Conservation (phyloP, 371 early-diverging fungal species). For the Mortierella polycephala region DNA sequence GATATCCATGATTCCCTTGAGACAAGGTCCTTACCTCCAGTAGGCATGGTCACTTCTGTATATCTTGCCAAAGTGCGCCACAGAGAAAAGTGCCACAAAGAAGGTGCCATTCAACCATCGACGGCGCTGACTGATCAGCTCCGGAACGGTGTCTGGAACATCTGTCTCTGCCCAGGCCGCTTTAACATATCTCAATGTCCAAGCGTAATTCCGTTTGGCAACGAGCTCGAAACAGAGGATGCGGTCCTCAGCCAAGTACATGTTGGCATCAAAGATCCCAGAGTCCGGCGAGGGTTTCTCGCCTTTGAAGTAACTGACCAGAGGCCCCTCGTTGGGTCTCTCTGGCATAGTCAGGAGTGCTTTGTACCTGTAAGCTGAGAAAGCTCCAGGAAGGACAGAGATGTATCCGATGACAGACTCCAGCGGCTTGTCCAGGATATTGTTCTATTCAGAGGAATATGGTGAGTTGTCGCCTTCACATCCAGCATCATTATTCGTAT, state of each 20-base stretch:
- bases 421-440: slow-evolving; percentile 86
- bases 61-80: slow-evolving; percentile 82
- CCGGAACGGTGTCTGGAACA: slow-evolving; percentile 73
- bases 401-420: slow-evolving; percentile 90
- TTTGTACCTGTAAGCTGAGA: slow-evolving; percentile 74
- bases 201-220: slow-evolving; percentile 69
- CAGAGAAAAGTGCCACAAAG: slow-evolving; percentile 78
- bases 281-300: slow-evolving; percentile 61
- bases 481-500: too few relatives aligned
- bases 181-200: slow-evolving; percentile 77
- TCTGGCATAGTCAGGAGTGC: slow-evolving; percentile 63
- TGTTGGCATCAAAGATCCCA: slow-evolving; percentile 75
- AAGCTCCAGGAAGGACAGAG: slow-evolving; percentile 81
- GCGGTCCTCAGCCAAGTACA: slow-evolving; percentile 83
- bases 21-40: slow-evolving; percentile 7
- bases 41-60: slow-evolving; percentile 77
- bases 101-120: slow-evolving; percentile 82
- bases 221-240: slow-evolving; percentile 83
- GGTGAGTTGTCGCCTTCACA: too few relatives aligned
- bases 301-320: slow-evolving; percentile 75
- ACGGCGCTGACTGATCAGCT: slow-evolving; percentile 77
- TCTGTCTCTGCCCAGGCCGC: slow-evolving; percentile 80
- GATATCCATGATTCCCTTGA: too few relatives aligned
- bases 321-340: slow-evolving; percentile 66
- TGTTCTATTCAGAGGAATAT: slow-evolving; percentile 53